Evolutionary conservation across 1,284 basidiomycete genomes (phyloP), one percentile per base, ranked within the genome.

Genomic region (Bondarzewia mesenterica): DNA sequence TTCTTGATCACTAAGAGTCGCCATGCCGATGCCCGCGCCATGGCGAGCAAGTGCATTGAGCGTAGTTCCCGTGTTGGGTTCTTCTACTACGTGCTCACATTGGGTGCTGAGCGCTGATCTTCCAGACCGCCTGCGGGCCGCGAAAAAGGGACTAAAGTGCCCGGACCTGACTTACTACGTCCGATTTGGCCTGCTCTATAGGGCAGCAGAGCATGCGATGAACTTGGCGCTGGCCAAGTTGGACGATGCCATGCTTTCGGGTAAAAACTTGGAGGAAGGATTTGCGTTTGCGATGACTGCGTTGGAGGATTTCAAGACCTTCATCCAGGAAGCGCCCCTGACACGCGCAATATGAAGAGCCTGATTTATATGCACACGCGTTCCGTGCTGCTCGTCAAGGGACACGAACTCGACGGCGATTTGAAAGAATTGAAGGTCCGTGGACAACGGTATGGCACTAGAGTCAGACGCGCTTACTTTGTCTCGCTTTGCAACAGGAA

Each of bases 61-160:
- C 73, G 78, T 26, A 78, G 72, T 51, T 78, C 79, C 2, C 65
- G 74, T 15, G 64, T 73, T 14, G 75, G 75, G 1, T 82, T 80
- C 58, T 78, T 72, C 56, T 76, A 80, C 53, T 80, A 81, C 52
- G 73, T 74, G 20, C 68, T 78, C 49, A 72, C 72, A 0, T 60
- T 77, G 8, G 64, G 65, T 1, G 58, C n/a, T n/a, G n/a, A n/a
- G n/a, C n/a, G n/a, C 65, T 0, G 65, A 77, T 47, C 54, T 57
- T 22, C 60, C 52, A 49, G 60, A 62, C 29, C 70, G 65, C n/a
- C 57, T 75, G 41, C 64, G 72, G 5, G 63, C 52, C 22, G 62
- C 68, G 32, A 71, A 74, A 67, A 80, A 83, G 60, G 82, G 78
- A 1, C 57, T 81, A 51, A 82, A 74, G 51, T 73, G 74, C 60